These are phyloP conservation scores for Pichia exigua DNA, from an alignment of 805 yeast species.

Conservation along the genomic window DNA sequence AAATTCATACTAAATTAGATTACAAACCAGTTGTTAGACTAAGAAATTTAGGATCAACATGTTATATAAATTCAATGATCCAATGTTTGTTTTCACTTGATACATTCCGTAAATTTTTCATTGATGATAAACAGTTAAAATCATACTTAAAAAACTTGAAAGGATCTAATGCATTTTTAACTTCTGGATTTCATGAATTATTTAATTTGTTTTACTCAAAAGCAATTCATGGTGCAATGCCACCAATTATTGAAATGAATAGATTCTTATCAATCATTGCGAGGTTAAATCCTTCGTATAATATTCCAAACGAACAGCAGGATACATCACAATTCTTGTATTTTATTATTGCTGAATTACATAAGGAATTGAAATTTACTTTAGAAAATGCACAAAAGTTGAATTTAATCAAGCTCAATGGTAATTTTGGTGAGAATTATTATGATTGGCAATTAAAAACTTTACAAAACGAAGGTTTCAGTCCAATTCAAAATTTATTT, in stretches of 20 bases:
- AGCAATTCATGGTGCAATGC: constrained; percentile 39
- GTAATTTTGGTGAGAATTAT: constrained; percentile 38
- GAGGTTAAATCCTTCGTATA: constrained; percentile 54
- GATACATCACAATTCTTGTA: constrained; percentile 74
- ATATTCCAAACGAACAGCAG: constrained; percentile 69
- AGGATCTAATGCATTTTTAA: constrained; percentile 14
- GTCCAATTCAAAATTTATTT: constrained; percentile 58
- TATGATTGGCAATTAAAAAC: constrained; percentile 51
- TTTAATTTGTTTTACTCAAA: constrained; percentile 44
- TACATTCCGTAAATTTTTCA: constrained; percentile 42
- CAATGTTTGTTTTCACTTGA: constrained; percentile 58
- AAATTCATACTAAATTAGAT: constrained; percentile 1
- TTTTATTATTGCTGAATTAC: constrained; percentile 58
- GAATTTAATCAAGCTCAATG: constrained; percentile 7
- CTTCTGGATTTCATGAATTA: constrained; percentile 46
- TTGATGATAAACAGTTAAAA: constrained; percentile 27
- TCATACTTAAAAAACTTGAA: constrained; percentile 8
- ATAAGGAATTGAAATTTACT: constrained; percentile 45
- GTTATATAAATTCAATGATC: constrained; percentile 67
- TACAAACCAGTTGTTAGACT: constrained; percentile 32
- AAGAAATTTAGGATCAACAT: constrained; percentile 62
- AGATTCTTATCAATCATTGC: constrained; percentile 42
- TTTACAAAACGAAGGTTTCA: constrained; percentile 49
- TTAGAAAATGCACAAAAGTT: background rate
- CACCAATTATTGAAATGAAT: constrained; percentile 53